Evolutionary conservation across 306 rosid species (phyloP).

Genomic region (Malus asiatica): DNA sequence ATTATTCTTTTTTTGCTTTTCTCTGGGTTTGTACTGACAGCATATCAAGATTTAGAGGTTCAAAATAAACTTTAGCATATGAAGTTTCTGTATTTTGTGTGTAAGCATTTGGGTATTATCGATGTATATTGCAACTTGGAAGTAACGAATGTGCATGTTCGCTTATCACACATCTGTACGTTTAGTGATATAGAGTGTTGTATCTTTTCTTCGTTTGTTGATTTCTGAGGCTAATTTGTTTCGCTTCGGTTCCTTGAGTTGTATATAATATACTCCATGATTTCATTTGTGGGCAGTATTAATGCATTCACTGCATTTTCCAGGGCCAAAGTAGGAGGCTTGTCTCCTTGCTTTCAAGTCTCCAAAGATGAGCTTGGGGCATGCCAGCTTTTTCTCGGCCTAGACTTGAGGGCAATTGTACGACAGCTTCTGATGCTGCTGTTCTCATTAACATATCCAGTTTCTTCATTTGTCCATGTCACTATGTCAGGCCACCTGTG

Average conservation of each 20-base stretch:
- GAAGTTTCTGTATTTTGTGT: not conserved
- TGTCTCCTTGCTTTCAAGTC: slow-evolving; percentile 48
- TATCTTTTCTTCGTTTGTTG: not conserved
- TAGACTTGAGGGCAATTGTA: slow-evolving; percentile 29
- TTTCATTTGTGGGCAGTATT: slow-evolving; percentile 35
- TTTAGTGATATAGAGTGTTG: not conserved
- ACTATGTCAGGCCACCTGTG: slow-evolving; percentile 42
- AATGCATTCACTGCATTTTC: slow-evolving; percentile 67
- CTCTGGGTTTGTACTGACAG: slow-evolving; percentile 12
- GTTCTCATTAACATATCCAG: slow-evolving; percentile 26
- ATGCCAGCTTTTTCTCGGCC: slow-evolving; percentile 37
- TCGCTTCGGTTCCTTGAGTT: slow-evolving; percentile 6
- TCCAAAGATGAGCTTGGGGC: slow-evolving; percentile 39
- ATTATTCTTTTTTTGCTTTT: slow-evolving; percentile 20
- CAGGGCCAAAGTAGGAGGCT: slow-evolving; percentile 64
- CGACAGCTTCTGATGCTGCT: slow-evolving; percentile 31
- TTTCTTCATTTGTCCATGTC: slow-evolving; percentile 39
- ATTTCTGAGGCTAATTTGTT: slow-evolving; percentile 2
- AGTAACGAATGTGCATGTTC: not conserved
- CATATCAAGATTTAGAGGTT: not conserved
- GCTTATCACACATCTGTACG: slow-evolving; percentile 1
- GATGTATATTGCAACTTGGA: slow-evolving; percentile 9
- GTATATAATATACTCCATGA: slow-evolving; percentile 23
- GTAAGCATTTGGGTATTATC: slow-evolving; percentile 13
- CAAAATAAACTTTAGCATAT: not conserved